Evolutionary conservation across 495 filamentous ascomycete genomes (phyloP).

Genomic region (Podospora australis): DNA sequence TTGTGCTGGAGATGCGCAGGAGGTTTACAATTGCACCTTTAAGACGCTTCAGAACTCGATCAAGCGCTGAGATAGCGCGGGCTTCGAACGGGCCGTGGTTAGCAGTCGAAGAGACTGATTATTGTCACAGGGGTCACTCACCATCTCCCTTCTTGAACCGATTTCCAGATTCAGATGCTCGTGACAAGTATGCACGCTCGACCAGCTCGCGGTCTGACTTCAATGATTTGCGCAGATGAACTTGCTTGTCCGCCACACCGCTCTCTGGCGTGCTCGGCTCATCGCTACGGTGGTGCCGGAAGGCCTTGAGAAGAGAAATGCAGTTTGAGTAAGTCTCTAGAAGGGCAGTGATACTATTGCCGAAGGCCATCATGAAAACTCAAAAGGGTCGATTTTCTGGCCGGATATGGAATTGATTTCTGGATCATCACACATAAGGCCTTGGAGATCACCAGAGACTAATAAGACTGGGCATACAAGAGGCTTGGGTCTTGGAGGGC

Average conservation of each 20-base stretch:
- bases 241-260: slow-evolving; percentile 23
- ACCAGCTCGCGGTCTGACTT: slow-evolving; percentile 25
- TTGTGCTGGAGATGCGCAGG: slow-evolving; percentile 19
- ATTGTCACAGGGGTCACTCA: slow-evolving; percentile 9
- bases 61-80: slow-evolving; percentile 22
- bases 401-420: too few species aligned
- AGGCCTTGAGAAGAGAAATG: slow-evolving; percentile 27
- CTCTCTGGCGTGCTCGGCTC: slow-evolving; percentile 19
- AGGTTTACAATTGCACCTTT: slow-evolving; percentile 21
- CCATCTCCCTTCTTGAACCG: slow-evolving; percentile 29
- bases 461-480: too few species aligned
- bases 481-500: too few species aligned
- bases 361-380: slow-evolving; percentile 27
- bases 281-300: slow-evolving; percentile 9
- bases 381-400: too few species aligned
- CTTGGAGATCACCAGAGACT: too few species aligned
- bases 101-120: background rate
- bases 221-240: slow-evolving; percentile 27
- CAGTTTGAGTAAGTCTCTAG: slow-evolving; percentile 33
- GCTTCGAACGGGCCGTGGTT: slow-evolving; percentile 13
- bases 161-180: slow-evolving; percentile 18
- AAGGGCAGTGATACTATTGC: slow-evolving; percentile 23
- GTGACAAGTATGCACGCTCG: slow-evolving; percentile 22
- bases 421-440: too few species aligned
- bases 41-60: slow-evolving; percentile 24